Conservation (phyloP, 2,329 filamentous ascomycete species). For the Fusarium buharicum region DNA sequence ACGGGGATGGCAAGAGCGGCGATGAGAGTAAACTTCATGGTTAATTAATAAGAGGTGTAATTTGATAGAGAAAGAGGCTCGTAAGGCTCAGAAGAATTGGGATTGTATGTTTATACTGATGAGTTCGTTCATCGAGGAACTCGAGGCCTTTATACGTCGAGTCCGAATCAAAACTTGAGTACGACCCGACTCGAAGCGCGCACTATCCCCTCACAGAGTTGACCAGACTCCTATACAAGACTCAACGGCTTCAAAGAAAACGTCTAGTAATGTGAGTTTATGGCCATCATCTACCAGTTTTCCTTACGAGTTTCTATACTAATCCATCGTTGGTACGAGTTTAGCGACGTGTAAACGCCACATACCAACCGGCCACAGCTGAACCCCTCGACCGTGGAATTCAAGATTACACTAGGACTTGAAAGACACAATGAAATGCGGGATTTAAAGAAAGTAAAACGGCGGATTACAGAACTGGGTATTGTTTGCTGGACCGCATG, state of each 20-base stretch:
- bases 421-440: neutral
- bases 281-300: conserved; percentile 11
- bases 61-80: neutral
- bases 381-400: neutral
- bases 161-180: neutral
- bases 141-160: conserved; percentile 14
- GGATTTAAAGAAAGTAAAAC: neutral
- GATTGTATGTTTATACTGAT: neutral
- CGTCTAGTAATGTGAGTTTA: conserved; percentile 9
- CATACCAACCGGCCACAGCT: conserved; percentile 16
- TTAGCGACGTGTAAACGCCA: conserved; percentile 31
- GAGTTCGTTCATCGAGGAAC: neutral
- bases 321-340: conserved; percentile 16
- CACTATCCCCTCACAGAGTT: neutral
- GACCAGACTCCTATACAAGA: neutral
- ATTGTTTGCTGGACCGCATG: neutral
- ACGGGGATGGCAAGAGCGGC: conserved; percentile 25
- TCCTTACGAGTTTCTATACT: neutral
- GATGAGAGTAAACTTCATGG: conserved; percentile 38
- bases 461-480: neutral
- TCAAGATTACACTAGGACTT: conserved; percentile 22
- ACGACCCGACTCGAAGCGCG: neutral
- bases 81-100: neutral
- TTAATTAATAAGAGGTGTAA: neutral
- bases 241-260: neutral